Base-by-base conservation (phyloP, 2,329 filamentous ascomycete species). In the Daldinia eschscholtzii region DNA sequence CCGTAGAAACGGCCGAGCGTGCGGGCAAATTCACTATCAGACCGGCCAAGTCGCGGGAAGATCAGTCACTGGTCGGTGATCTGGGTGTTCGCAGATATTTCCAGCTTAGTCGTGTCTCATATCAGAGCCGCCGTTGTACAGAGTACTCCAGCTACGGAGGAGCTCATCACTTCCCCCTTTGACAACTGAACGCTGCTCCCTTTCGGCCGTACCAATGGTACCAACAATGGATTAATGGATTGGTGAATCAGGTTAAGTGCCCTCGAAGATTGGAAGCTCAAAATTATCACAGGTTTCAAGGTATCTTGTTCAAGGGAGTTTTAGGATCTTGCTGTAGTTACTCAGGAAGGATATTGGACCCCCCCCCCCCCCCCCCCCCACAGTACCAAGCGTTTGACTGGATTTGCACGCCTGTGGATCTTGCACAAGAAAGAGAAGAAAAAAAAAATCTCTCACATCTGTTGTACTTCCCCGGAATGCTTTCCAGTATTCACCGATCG, bases 181-280 rank as follows among this genome's bases (percentile, higher is more conserved):
- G 42, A 53, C 30, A 33, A 42, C 48, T 46, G 28, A 52, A 35
- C 42, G 56, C 42, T 57, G 33, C 53, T 68, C 63, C 66, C 68
- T 67, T 71, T 71, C 69, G 69, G 69, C 69, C 66, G 69, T 71
- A 71, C 66, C 60, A 71, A 71, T 67, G 63, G 69, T 71, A 71
- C 66, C 60, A 71, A 71, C 65, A 52, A 57, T 56, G 41, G 39
- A 41, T 50, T 66, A 52, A 57, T 56, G 41, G 39, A 41, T 50
- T 66, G 57, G 35, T 66, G 57, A 68, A 68, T 61, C 30, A 44
- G 52, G 35, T 42, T 42, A 61, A 26, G 62, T 65, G 62, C 62
- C 59, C 55, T 61, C 62, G 62, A 44, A 59, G 58, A 48, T 50
- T 30, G 42, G 50, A 55, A 48, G 28, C 59, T 67, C 41, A 46